Percentiles rank a stretch among this genome's conserved stretches.
phyloP scores from a whole-genome alignment of 2,329 filamentous ascomycete species.

The Penicillium paneum region DNA sequence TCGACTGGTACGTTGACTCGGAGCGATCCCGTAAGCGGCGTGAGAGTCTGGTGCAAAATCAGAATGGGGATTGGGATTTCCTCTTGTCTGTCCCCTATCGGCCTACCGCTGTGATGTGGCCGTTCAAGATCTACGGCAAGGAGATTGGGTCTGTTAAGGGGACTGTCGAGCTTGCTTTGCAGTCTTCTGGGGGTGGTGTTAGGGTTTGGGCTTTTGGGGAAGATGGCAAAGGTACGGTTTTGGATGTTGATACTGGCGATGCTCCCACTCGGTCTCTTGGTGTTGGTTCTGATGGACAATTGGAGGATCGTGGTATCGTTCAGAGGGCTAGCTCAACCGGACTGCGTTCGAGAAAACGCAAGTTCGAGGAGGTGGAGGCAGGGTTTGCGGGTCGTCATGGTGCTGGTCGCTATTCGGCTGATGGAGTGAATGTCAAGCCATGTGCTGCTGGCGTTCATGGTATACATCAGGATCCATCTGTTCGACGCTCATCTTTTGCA shows the following conservation, averaged over 20 bases:
- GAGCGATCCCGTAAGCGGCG: constrained; percentile 26
- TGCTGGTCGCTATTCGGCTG: constrained; percentile 11
- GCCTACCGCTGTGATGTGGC: constrained; percentile 45
- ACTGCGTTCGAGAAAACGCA: constrained; percentile 26
- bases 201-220: constrained; percentile 53
- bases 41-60: constrained; percentile 33
- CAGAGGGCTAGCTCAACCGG: constrained; percentile 6
- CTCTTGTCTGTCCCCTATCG: constrained; percentile 35
- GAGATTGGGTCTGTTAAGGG: constrained; percentile 47
- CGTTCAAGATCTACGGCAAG: constrained; percentile 50
- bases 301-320: constrained; percentile 21
- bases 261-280: constrained; percentile 17
- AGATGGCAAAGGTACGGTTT: constrained; percentile 45
- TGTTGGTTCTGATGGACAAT: constrained; percentile 24
- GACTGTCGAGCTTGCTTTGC: constrained; percentile 52
- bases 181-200: constrained; percentile 43
- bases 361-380: constrained; percentile 19
- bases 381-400: constrained; percentile 27
- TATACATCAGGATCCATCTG: constrained; percentile 1
- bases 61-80: constrained; percentile 43
- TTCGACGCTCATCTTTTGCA: constrained; percentile 32
- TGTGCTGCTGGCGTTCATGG: constrained; percentile 3
- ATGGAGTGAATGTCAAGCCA: constrained; percentile 6
- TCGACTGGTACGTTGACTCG: constrained; percentile 33
- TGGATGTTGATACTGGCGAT: constrained; percentile 43